Base-by-base conservation (phyloP, 2,329 filamentous ascomycete genomes). In the Didymella segeticola region DNA sequence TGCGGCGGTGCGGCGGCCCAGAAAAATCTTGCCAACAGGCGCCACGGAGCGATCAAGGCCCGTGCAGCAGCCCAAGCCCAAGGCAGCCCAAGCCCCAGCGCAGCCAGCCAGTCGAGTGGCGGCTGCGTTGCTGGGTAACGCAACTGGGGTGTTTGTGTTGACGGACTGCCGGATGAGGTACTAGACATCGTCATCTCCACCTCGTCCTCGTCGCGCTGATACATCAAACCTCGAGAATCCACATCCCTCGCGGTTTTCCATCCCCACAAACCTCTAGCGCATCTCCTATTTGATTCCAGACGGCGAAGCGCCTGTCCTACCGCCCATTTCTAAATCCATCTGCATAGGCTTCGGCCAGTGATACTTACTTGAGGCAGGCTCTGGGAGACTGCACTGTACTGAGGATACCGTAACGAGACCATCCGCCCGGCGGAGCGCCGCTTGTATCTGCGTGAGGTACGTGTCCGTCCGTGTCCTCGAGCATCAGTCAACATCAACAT, bases 391-490 rank as follows among this genome's bases (percentile, higher is more conserved):
- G 67, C 68, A 69, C 69, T 74, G 71, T 73, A 74, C 67, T 74
- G 78, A 76, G 69, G 73, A 73, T 64, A 70, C 73, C 67, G 69
- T 78, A 79, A 78, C 67, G 67, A 77, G 70, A 72, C 75, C 71
- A 77, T 72, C 73, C 77, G 87, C 88, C 89, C 88, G 88, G 88
- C 88, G 86, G 84, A 83, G 65, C 73, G 85, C 87, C 86, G 87
- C 87, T 90, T 89, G 87, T 86, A 83, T 39, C 86, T 91, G 88
- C 87, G 88, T 87, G 88, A 92, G 88, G 89, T 91, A 75, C 65
- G 79, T 66, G 23, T 30, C 45, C 43, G 42, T 36, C 15, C 8
- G 11, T 19, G 4, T 55, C 33, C n/a, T n/a, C n/a, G n/a, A n/a
- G n/a, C n/a, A n/a, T n/a, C n/a, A n/a, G n/a, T n/a, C n/a, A n/a